These are phyloP conservation scores for Magnaporthales sp. DNA, from an alignment of 2,329 filamentous ascomycete genomes.

Conservation along the genomic window DNA sequence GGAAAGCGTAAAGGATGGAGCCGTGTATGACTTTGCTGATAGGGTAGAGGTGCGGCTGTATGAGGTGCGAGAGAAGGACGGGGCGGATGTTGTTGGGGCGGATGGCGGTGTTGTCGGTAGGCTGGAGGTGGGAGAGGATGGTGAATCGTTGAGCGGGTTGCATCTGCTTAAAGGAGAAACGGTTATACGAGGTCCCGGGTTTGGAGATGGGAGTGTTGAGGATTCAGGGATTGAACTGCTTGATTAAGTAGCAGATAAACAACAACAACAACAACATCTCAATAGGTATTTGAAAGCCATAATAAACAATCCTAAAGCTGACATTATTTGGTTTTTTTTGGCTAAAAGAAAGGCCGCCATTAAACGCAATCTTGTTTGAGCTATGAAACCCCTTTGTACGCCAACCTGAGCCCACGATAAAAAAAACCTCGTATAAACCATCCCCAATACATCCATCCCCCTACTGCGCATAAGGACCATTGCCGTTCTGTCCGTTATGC, in stretches of 20 bases:
- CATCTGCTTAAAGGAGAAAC: not conserved
- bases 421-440: not conserved
- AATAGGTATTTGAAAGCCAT: not conserved
- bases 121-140: slow-evolving; percentile 3
- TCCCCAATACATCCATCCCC: not conserved
- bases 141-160: not conserved
- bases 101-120: not conserved
- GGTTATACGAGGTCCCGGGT: not conserved
- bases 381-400: too few relatives aligned
- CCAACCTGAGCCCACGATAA: too few relatives aligned
- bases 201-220: not conserved
- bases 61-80: not conserved
- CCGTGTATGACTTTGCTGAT: slow-evolving; percentile 3
- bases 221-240: slow-evolving; percentile 3
- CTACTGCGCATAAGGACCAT: not conserved
- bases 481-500: not conserved
- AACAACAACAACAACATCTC: too few relatives aligned
- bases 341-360: not conserved
- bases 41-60: slow-evolving; percentile 5
- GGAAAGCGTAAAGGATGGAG: not conserved
- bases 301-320: not conserved
- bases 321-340: not conserved
- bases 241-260: not conserved
- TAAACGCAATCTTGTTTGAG: not conserved
- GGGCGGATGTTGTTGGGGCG: not conserved